Evolutionary conservation across 2,329 filamentous ascomycete species (phyloP), one percentile per base, ranked within the genome.

Genomic region (Neofusicoccum laricinum): DNA sequence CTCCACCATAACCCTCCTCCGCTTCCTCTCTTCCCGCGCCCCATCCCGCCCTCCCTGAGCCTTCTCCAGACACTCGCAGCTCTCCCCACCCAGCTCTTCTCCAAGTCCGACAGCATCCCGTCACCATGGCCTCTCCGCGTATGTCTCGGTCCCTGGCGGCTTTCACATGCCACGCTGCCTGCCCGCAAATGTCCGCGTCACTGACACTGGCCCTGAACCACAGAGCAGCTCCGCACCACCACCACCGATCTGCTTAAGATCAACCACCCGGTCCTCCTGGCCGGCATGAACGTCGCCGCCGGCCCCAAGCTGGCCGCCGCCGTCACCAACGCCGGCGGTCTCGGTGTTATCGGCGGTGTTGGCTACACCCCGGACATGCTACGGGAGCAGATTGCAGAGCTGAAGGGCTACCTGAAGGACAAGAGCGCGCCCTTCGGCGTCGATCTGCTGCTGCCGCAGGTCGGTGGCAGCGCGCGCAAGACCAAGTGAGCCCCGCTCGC

Each of bases 201-300:
- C 41, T 45, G 25, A 53, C 38, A 15, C 50, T 46, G 12, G 50
- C 50, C 15, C 32, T 6, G 25, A 30, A 4, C 30, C 19, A 32
- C 50, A 64, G 62, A 64, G 62, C 62, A 64, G 62, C 90, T 99
- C 79, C 91, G 91, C 75, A 99, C 95, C 62, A 88, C 91, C 70
- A 84, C 93, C 73, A 99, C 95, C 71, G 94, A 98, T 86, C 90
- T 98, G 69, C 90, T 99, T 81, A 91, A 92, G 85, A 98, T 99
- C 86, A 92, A 96, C 79, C 95, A 99, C 82, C 95, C 95, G 65
- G 84, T 99, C 76, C 84, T 99, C 74, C 89, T 99, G 67, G 95
- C 95, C 72, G 95, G 95, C 78, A 99, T 99, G 95, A 98, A 99
- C 85, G 95, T 98, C 68, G 95, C 95, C 64, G 95, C 95, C 66